Evolutionary conservation across 2,329 filamentous ascomycete genomes (phyloP), one percentile per base, ranked within the genome.

Genomic region (Cladophialophora chaetospira): DNA sequence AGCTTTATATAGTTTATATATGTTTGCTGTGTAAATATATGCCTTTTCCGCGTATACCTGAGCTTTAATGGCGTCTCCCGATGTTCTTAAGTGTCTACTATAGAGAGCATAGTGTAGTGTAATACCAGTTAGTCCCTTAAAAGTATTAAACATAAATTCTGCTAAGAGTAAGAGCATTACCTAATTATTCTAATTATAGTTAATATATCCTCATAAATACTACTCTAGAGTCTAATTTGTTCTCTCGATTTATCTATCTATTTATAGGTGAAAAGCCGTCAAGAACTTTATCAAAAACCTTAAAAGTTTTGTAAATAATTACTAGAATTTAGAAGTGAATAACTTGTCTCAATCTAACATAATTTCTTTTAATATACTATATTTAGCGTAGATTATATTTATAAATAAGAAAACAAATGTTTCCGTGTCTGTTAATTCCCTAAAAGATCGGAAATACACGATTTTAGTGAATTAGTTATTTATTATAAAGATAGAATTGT

Each of bases 171-270:
- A 15, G 13, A 56, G 33, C 25, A 11, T 19, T 33, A 47, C 11
- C 45, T 57, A 64, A 33, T 58, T 54, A 52, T 57, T 33, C 50
- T 63, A 61, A 31, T 46, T 5, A 50, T 58, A 54, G 44, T 63
- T 62, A 44, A 60, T 44, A 45, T 63, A 63, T 11, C 29, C 38
- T 19, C 36, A 15, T 44, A 62, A 45, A 28, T 60, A 62, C 45
- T 53, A 36, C 48, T 63, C 17, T 21, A 62, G 9, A 15, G 38
- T 58, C 40, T 60, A 58, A 21, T 63, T 65, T 42, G 33, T 62
- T 43, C 35, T 40, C 58, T 60, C 26, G 21, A 33, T 64, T 47
- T 57, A 53, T n/a, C 44, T 42, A 49, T 58, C 15, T 8, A 28
- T 55, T 38, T 63, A 57, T 46, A 45, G 47, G 33, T 63, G 53